Evolutionary conservation across 768 basidiomycete species (phyloP).

Genomic region (Auricularia cornea): DNA sequence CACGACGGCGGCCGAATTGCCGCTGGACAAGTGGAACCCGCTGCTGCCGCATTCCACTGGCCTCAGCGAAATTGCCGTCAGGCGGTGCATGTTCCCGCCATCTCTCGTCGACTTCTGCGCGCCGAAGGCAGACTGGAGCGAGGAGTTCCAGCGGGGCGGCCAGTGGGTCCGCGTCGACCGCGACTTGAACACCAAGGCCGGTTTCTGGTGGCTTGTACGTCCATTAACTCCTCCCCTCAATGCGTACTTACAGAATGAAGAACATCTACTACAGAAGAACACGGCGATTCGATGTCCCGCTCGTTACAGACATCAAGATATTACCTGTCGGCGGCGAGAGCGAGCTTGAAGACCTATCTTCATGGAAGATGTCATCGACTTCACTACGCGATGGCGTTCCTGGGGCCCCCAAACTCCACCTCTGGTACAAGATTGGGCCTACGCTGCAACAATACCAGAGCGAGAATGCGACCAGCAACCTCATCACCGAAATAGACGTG

Average conservation of each 20-base stretch:
- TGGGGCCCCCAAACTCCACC: conserved; percentile 45
- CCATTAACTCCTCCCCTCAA: neutral
- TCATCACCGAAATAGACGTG: conserved; percentile 90
- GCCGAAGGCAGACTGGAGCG: conserved; percentile 58
- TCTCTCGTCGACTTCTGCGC: conserved; percentile 51
- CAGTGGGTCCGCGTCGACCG: conserved; percentile 86
- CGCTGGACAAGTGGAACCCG: conserved; percentile 45
- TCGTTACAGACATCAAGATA: conserved; percentile 66
- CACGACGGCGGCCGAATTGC: conserved; percentile 3
- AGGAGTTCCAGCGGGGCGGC: conserved; percentile 64
- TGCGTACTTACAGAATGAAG: neutral
- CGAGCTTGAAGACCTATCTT: conserved; percentile 28
- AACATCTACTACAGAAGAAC: conserved; percentile 82
- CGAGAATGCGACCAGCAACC: conserved; percentile 39
- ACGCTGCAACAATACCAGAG: conserved; percentile 44
- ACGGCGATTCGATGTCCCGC: conserved; percentile 67
- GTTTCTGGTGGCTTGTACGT: conserved; percentile 29
- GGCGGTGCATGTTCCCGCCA: conserved; percentile 59
- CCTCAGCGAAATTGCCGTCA: conserved; percentile 53
- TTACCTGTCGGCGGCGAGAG: conserved; percentile 49
- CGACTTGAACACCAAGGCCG: conserved; percentile 63
- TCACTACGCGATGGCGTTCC: conserved; percentile 60
- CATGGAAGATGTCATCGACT: conserved; percentile 57
- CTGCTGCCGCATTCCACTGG: neutral
- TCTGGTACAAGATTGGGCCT: conserved; percentile 76